These are phyloP conservation scores for Boletus rufocinnamomeus DNA, from an alignment of 768 basidiomycete genomes.

Conservation along the genomic window DNA sequence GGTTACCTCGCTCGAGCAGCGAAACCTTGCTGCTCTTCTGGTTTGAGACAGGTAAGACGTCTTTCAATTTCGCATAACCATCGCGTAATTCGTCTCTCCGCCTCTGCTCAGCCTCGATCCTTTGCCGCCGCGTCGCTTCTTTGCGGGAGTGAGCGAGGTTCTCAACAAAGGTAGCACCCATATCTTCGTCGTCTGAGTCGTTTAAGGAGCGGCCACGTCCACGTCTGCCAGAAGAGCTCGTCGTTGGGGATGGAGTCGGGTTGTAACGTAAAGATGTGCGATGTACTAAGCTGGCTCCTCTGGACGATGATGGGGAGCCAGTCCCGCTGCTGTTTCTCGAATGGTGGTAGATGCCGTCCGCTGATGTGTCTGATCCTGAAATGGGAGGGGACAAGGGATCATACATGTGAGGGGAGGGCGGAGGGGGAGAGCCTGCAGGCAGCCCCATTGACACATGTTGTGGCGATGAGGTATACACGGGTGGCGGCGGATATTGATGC, in stretches of 20 bases:
- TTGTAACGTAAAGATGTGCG: constrained; percentile 70
- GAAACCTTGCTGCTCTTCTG: constrained; percentile 93
- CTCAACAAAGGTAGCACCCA: constrained; percentile 69
- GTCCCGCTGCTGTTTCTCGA: constrained; percentile 72
- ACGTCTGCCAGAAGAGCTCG: constrained; percentile 68
- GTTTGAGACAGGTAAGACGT: constrained; percentile 82
- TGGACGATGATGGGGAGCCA: constrained; percentile 77
- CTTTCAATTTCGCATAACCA: constrained; percentile 86
- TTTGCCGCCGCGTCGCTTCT: constrained; percentile 80
- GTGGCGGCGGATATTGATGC: constrained; percentile 60
- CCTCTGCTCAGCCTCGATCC: constrained; percentile 89
- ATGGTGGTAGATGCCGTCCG: constrained; percentile 75
- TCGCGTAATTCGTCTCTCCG: constrained; percentile 88
- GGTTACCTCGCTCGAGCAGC: constrained; percentile 80
- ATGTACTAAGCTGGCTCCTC: constrained; percentile 76
- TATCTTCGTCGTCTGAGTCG: constrained; percentile 76
- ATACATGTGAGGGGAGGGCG: constrained; percentile 77
- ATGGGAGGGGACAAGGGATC: constrained; percentile 83
- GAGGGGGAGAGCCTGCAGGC: constrained; percentile 68
- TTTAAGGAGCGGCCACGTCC: constrained; percentile 65
- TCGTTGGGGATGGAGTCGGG: constrained; percentile 77
- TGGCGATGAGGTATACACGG: constrained; percentile 61
- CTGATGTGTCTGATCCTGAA: constrained; percentile 89
- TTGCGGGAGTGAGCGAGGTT: constrained; percentile 77
- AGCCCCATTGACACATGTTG: constrained; percentile 71